Conservation (phyloP, 2,329 filamentous ascomycete genomes). For the Septoria petroselini region DNA sequence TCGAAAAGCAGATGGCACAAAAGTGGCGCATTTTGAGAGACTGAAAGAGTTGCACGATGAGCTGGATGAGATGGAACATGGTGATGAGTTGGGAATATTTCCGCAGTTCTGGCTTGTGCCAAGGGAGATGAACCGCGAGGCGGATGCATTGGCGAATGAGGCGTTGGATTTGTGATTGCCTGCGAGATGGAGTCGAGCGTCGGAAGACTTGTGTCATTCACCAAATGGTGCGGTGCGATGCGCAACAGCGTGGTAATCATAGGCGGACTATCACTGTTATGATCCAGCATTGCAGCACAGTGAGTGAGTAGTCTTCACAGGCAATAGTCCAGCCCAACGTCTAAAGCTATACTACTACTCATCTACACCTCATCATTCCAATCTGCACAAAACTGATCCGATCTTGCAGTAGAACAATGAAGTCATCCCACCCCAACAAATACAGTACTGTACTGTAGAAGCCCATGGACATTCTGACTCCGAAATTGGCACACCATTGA, state of each 20-base stretch:
- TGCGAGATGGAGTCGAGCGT: too few species aligned
- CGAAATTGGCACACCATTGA: constrained; percentile 9
- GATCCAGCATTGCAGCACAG: too few species aligned
- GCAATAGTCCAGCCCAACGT: too few species aligned
- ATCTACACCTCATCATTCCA: too few species aligned
- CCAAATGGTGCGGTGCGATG: neutral
- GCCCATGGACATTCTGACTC: constrained; percentile 1
- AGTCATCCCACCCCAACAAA: too few species aligned
- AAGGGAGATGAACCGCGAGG: neutral
- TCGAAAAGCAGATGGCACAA: neutral
- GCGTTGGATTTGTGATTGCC: neutral
- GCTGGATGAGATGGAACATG: constrained; percentile 4
- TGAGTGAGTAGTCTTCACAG: too few species aligned
- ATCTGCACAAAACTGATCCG: too few species aligned
- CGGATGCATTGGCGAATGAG: constrained; percentile 3
- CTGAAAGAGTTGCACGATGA: neutral
- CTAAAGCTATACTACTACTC: too few species aligned
- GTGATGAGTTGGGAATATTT: neutral
- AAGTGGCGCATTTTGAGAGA: neutral
- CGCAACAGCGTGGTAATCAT: neutral
- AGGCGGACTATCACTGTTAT: too few species aligned
- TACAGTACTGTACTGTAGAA: too few species aligned
- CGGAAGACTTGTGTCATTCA: neutral
- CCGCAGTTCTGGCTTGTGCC: neutral
- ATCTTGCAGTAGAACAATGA: too few species aligned